A percentile compares a stretch with the other conserved stretches of the same genome.
Conservation (phyloP, 1,284 basidiomycete genomes). For the Xanthoconium separans region DNA sequence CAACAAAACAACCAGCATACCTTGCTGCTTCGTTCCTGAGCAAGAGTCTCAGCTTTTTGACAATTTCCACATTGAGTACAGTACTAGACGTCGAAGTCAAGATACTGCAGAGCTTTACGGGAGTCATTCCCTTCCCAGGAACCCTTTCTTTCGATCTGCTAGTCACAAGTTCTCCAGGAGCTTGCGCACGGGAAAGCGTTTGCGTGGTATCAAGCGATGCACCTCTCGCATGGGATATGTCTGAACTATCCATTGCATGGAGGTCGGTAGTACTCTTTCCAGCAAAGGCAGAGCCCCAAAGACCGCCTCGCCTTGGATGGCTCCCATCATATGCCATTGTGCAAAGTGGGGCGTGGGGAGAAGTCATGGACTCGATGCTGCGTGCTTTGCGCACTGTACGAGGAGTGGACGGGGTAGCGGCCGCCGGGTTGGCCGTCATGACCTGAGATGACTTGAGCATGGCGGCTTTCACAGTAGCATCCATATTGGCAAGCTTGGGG, state of each 20-base stretch:
- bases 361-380: conserved; percentile 67
- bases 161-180: conserved; percentile 33
- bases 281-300: conserved; percentile 40
- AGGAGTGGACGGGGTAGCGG: conserved; percentile 31
- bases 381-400: conserved; percentile 59
- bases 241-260: conserved; percentile 15
- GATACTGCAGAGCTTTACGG: conserved; percentile 63
- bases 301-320: conserved; percentile 42
- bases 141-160: conserved; percentile 47
- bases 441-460: conserved; percentile 84
- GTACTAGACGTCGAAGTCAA: conserved; percentile 65
- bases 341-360: conserved; percentile 43
- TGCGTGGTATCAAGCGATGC: conserved; percentile 51
- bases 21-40: conserved; percentile 84
- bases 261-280: conserved; percentile 42
- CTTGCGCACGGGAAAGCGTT: conserved; percentile 50
- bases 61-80: conserved; percentile 66
- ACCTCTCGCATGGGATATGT: conserved; percentile 46
- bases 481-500: conserved; percentile 76
- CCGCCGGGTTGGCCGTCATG: conserved; percentile 47
- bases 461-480: conserved; percentile 81
- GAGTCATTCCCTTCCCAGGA: conserved; percentile 55
- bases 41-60: conserved; percentile 77
- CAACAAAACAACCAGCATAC: conserved; percentile 38
- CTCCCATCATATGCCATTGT: conserved; percentile 39